Percentiles rank a stretch among this genome's conserved stretches.
Evolutionary conservation across 2,329 filamentous ascomycete species (phyloP).

Genomic region (Penicillium sp.): DNA sequence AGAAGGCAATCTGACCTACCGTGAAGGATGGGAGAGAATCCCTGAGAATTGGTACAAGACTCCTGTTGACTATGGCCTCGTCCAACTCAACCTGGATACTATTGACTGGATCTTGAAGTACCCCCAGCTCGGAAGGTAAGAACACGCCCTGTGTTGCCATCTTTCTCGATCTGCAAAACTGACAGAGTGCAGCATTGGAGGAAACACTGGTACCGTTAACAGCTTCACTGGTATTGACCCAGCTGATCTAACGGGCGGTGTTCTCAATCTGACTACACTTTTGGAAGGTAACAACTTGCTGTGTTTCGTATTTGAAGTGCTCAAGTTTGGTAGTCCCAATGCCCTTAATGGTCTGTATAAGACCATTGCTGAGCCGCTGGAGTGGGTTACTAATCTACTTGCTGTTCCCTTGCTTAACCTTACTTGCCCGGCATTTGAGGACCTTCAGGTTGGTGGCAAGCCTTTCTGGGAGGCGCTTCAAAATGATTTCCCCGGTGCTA

Average conservation of each 20-base stretch:
- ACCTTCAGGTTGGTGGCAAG: slow-evolving; percentile 31
- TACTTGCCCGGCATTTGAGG: slow-evolving; percentile 33
- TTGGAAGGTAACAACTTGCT: slow-evolving; percentile 43
- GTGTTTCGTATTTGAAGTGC: slow-evolving; percentile 40
- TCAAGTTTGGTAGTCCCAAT: slow-evolving; percentile 35
- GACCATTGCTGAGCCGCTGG: slow-evolving; percentile 29
- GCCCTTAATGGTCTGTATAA: slow-evolving; percentile 30
- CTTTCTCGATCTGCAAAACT: not conserved
- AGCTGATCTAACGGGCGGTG: slow-evolving; percentile 44
- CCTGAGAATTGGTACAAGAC: slow-evolving; percentile 55
- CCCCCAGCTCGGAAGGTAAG: slow-evolving; percentile 41
- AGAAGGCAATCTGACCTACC: slow-evolving; percentile 45
- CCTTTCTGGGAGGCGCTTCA: slow-evolving; percentile 32
- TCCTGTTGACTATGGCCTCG: slow-evolving; percentile 48
- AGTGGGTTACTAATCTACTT: slow-evolving; percentile 30
- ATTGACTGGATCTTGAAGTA: slow-evolving; percentile 40
- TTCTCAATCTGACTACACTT: slow-evolving; percentile 35
- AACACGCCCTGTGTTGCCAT: not conserved
- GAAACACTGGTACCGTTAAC: slow-evolving; percentile 54
- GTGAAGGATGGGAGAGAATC: slow-evolving; percentile 52
- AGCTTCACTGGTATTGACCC: slow-evolving; percentile 52
- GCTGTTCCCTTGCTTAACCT: slow-evolving; percentile 29
- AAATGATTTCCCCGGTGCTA: slow-evolving; percentile 29
- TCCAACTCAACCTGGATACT: slow-evolving; percentile 45
- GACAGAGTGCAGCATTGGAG: slow-evolving; percentile 44